A percentile compares a stretch with the other conserved stretches of the same genome.
Evolutionary conservation across 257 asterid species (phyloP).

Genomic region (Solanum rostratum): DNA sequence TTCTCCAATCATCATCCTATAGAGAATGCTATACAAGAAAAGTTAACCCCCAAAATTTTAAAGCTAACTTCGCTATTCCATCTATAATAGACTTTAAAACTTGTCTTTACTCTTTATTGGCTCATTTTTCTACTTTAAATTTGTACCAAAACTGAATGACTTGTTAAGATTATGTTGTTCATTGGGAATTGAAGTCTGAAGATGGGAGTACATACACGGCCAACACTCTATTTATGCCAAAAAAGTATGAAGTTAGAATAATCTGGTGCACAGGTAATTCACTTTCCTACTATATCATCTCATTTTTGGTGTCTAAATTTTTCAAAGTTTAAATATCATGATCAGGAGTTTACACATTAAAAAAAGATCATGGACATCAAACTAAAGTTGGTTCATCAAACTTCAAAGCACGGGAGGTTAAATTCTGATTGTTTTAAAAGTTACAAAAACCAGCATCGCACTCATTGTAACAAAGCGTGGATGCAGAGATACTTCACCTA

Average conservation of each 20-base stretch:
- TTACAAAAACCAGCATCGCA: background rate
- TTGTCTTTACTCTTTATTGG: background rate
- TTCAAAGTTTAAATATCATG: background rate
- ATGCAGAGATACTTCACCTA: background rate
- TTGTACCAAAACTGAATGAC: background rate
- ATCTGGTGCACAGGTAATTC: background rate
- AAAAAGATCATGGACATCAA: background rate
- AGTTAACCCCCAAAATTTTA: background rate
- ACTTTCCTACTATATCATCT: background rate
- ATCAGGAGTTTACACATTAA: background rate
- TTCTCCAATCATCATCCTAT: background rate
- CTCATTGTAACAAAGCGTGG: background rate
- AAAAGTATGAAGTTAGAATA: background rate
- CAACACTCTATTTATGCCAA: background rate
- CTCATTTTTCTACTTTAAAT: background rate
- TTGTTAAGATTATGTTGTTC: background rate
- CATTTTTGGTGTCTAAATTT: background rate
- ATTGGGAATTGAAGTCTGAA: background rate
- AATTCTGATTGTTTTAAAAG: background rate
- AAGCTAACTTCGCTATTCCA: background rate
- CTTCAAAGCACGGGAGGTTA: background rate
- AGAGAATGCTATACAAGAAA: background rate
- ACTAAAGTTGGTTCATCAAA: background rate
- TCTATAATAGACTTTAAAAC: background rate
- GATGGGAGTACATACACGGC: background rate